Conservation (phyloP, 805 yeast species). For the Candida qinlingensis region DNA sequence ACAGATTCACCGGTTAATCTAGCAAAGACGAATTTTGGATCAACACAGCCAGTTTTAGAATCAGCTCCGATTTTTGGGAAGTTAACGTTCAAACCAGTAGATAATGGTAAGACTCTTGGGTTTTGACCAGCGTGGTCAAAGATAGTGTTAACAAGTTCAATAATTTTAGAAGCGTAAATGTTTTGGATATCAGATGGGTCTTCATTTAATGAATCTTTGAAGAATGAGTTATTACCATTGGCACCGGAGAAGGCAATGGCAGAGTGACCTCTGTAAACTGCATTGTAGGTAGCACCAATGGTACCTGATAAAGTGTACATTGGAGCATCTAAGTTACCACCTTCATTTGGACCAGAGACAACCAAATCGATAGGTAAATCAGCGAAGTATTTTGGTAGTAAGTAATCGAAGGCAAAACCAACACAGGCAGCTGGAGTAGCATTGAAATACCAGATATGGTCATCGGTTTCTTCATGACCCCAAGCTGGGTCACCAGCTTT, state of each 20-base stretch:
- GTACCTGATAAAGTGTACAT: constrained; percentile 44
- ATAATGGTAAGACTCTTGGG: constrained; percentile 35
- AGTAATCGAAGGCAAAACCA: constrained; percentile 42
- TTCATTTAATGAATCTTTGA: constrained; percentile 35
- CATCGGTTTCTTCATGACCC: constrained; percentile 43
- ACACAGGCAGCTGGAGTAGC: constrained; percentile 53
- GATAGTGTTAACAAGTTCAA: constrained; percentile 34
- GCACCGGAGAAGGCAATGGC: constrained; percentile 50
- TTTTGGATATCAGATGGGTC: constrained; percentile 38
- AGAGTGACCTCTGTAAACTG: constrained; percentile 44
- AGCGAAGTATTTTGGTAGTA: constrained; percentile 40
- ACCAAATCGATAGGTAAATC: constrained; percentile 42
- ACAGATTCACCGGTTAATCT: constrained; percentile 38
- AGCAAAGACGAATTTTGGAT: constrained; percentile 38
- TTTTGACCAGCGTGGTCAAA: constrained; percentile 32
- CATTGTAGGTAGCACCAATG: constrained; percentile 44
- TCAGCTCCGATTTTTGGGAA: constrained; percentile 42
- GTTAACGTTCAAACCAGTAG: constrained; percentile 44
- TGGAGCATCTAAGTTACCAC: constrained; percentile 37
- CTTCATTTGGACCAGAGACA: constrained; percentile 51
- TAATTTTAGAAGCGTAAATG: constrained; percentile 38
- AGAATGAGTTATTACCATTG: constrained; percentile 41
- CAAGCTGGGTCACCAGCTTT: constrained; percentile 47
- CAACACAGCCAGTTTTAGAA: constrained; percentile 30
- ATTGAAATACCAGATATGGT: constrained; percentile 47